phyloP scores from a whole-genome alignment of 192 early-diverging fungal genomes.

The Anaeromyces robustus region DNA sequence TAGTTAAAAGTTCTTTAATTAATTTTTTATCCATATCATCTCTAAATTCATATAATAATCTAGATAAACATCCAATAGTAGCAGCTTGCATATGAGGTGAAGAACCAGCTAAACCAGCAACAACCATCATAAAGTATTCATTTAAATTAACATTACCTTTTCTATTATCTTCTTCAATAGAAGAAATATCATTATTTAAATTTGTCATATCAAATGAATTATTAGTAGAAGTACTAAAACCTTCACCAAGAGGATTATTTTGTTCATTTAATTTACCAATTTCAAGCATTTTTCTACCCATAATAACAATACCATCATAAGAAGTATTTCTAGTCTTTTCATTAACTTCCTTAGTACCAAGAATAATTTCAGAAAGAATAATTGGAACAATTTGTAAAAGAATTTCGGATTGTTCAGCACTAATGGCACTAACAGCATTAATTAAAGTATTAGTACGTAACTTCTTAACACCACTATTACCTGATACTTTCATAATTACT shows the following conservation, averaged over 20 bases:
- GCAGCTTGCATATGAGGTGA: slow-evolving; percentile 87
- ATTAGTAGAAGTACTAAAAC: slow-evolving; percentile 32
- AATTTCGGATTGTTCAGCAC: slow-evolving; percentile 5
- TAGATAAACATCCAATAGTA: slow-evolving; percentile 61
- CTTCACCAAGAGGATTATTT: slow-evolving; percentile 18
- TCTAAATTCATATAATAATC: slow-evolving; percentile 87
- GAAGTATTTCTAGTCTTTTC: slow-evolving; percentile 70
- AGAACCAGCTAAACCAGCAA: slow-evolving; percentile 82
- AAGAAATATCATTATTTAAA: slow-evolving; percentile 13
- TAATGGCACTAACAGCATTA: slow-evolving; percentile 34
- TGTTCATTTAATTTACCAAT: slow-evolving; percentile 1
- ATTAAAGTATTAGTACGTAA: slow-evolving; percentile 57
- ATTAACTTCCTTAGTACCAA: slow-evolving; percentile 83
- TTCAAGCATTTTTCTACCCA: slow-evolving; percentile 75
- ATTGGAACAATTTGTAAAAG: slow-evolving; percentile 72
- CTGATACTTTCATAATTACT: slow-evolving; percentile 35
- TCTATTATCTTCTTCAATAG: background rate
- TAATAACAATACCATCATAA: slow-evolving; percentile 68
- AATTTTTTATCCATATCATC: slow-evolving; percentile 43
- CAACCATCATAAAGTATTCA: slow-evolving; percentile 87
- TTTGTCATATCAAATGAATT: slow-evolving; percentile 7
- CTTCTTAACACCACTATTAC: slow-evolving; percentile 58
- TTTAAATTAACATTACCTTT: slow-evolving; percentile 27
- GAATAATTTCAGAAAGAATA: slow-evolving; percentile 77
- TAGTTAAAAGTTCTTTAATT: slow-evolving; percentile 57